A percentile compares a stretch with the other conserved stretches of the same genome.
Evolutionary conservation across 305 asterid genomes (phyloP).

Genomic region (Fraxinus angustifolia): DNA sequence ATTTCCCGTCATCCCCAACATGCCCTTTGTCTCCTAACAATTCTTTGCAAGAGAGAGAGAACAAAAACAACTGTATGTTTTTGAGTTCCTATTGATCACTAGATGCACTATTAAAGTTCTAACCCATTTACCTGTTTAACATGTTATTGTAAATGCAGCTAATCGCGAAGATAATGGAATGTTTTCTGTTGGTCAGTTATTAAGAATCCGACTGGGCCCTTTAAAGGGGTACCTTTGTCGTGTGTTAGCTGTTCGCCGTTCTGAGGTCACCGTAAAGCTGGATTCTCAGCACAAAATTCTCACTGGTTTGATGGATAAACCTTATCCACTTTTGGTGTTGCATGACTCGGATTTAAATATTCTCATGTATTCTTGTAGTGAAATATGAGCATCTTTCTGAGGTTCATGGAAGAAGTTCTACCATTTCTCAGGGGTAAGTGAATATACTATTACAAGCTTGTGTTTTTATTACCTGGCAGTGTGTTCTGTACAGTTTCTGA

Average conservation of each 20-base stretch:
- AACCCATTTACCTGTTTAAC: conserved; percentile 4
- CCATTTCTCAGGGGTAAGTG: conserved; percentile 58
- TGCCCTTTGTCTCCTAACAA: conserved; percentile 71
- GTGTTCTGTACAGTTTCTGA: conserved; percentile 1
- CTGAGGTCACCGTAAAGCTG: conserved; percentile 91
- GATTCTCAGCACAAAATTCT: conserved; percentile 93
- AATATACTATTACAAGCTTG: background rate
- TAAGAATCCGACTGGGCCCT: conserved; percentile 89
- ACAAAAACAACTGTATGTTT: conserved; percentile 57
- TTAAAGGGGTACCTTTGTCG: conserved; percentile 89
- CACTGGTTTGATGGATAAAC: conserved; percentile 50
- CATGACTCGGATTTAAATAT: conserved; percentile 14
- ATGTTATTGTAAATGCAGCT: conserved; percentile 37
- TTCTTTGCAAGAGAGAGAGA: conserved; percentile 60
- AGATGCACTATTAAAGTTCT: conserved; percentile 9
- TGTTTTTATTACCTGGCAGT: background rate
- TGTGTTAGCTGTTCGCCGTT: conserved; percentile 82
- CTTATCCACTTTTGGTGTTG: conserved; percentile 7
- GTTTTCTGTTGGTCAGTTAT: conserved; percentile 79
- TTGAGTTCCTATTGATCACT: conserved; percentile 5
- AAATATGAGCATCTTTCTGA: conserved; percentile 82
- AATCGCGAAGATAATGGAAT: conserved; percentile 60
- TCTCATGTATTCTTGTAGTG: conserved; percentile 44
- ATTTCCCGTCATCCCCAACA: conserved; percentile 65
- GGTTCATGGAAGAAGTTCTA: conserved; percentile 69